phyloP scores from a whole-genome alignment of 768 basidiomycete genomes.

The Glaciozyma martinii region DNA sequence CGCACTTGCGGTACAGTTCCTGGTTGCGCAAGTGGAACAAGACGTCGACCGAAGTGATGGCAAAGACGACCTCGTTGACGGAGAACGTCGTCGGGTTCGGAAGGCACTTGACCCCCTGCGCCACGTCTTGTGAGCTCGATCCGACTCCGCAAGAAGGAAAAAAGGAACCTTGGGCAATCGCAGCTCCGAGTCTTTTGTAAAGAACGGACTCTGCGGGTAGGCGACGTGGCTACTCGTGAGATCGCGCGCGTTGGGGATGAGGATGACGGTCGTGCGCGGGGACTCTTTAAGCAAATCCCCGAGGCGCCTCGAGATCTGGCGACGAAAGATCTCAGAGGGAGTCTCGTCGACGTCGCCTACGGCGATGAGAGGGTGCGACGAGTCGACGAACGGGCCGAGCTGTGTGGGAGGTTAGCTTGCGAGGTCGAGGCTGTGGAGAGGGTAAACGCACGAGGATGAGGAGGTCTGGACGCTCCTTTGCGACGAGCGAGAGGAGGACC shows the following conservation, averaged over 20 bases:
- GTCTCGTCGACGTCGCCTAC: conserved; percentile 61
- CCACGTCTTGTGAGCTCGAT: background rate
- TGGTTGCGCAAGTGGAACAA: conserved; percentile 83
- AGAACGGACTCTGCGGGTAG: conserved; percentile 61
- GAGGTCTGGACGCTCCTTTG: conserved; percentile 59
- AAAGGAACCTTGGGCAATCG: conserved; percentile 40
- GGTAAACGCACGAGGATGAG: conserved; percentile 59
- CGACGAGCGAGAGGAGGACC: conserved; percentile 55
- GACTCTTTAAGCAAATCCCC: conserved; percentile 51
- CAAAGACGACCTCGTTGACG: conserved; percentile 75
- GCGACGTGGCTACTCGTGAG: conserved; percentile 67
- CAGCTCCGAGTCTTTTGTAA: conserved; percentile 36
- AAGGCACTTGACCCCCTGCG: conserved; percentile 63
- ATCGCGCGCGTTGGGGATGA: conserved; percentile 78
- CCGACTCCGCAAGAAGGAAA: background rate
- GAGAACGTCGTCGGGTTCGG: conserved; percentile 81
- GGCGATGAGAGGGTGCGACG: conserved; percentile 62
- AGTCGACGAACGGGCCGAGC: conserved; percentile 88
- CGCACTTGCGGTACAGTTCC: conserved; percentile 50
- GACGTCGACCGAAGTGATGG: conserved; percentile 71
- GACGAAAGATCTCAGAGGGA: conserved; percentile 59
- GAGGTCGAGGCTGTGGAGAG: background rate
- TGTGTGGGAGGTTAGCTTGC: conserved; percentile 38
- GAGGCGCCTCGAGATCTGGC: conserved; percentile 54
- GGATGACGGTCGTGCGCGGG: conserved; percentile 60